Conservation (phyloP, 345 rosid genomes). For the Nephelium lappaceum region DNA sequence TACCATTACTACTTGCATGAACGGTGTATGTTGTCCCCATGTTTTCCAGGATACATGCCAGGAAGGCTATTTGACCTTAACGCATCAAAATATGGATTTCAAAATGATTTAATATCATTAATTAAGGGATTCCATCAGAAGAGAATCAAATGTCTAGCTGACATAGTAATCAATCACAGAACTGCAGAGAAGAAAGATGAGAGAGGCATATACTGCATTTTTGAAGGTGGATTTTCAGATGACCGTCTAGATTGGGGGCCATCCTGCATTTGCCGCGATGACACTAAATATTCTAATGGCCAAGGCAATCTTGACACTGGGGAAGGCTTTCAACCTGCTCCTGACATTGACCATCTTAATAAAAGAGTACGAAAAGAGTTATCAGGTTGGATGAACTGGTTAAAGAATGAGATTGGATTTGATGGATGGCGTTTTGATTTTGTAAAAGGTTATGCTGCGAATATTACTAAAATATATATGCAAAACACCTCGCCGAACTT, state of each 20-base stretch:
- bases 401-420: conserved; percentile 72
- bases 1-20: background rate
- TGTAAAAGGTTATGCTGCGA: conserved; percentile 66
- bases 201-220: conserved; percentile 62
- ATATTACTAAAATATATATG: conserved; percentile 52
- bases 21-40: background rate
- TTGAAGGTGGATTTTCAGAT: conserved; percentile 85
- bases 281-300: conserved; percentile 54
- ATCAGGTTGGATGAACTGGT: conserved; percentile 92
- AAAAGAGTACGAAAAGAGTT: conserved; percentile 63
- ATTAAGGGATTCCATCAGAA: conserved; percentile 47
- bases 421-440: conserved; percentile 80
- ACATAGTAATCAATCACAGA: conserved; percentile 84
- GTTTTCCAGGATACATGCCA: conserved; percentile 70
- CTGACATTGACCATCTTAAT: conserved; percentile 87
- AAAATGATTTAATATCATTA: conserved; percentile 53
- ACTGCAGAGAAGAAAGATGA: conserved; percentile 74
- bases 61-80: conserved; percentile 80
- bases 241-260: conserved; percentile 89
- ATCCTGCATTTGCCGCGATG: conserved; percentile 60
- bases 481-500: conserved; percentile 59
- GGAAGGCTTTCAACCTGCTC: conserved; percentile 48
- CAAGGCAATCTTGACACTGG: conserved; percentile 76
- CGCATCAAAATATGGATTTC: conserved; percentile 73
- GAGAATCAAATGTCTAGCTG: conserved; percentile 74